Base-by-base conservation (phyloP, 345 rosid species). In the Bretschneidera sinensis region DNA sequence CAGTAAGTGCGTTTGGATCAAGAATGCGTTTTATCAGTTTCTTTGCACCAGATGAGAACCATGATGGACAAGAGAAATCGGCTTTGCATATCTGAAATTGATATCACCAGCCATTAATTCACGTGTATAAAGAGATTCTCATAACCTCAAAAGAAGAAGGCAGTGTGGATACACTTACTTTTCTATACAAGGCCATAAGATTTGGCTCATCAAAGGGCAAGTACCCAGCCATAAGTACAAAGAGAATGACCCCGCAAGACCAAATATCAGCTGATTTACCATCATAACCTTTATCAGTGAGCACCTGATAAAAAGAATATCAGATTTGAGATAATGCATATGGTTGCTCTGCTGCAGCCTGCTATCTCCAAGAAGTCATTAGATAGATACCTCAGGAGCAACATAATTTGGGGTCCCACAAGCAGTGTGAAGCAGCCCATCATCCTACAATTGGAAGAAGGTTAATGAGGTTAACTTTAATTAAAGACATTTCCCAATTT, bases 371-470 rank as follows among this genome's bases (percentile, higher is more conserved):
- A 45, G 21, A 60, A 71, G 45, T 59, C 34, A 17, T n/a, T 6
- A 51, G n/a, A 39, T 54, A n/a, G 24, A 60, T 74, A 89, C 98
- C 97, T 92, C 98, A 25, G 98, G 98, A 60, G 98, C 98, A 49
- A 92, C 98, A 69, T 92, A 89, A 71, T 92, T 89, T 22, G 98
- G 98, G 2, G 97, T 92, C 56, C 98, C 98, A 66, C 98, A 92
- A 54, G 98, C 85, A 9, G 98, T 92, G 67, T 92, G 98, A 73
- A 89, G 97, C 73, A 92, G 72, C 31, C 98, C 97, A 77, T 92
- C 98, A 53, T 72, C 97, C 98, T 92, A 67, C 57, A n/a, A 76
- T 59, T 48, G 2, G 23, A 56, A 56, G 63, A 17, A 73, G 45
- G 15, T 39, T 39, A 39, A 39, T 39, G 10, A 5, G 16, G 45